Evolutionary conservation across 2,329 filamentous ascomycete genomes (phyloP).

Genomic region (Biscogniauxia marginata): DNA sequence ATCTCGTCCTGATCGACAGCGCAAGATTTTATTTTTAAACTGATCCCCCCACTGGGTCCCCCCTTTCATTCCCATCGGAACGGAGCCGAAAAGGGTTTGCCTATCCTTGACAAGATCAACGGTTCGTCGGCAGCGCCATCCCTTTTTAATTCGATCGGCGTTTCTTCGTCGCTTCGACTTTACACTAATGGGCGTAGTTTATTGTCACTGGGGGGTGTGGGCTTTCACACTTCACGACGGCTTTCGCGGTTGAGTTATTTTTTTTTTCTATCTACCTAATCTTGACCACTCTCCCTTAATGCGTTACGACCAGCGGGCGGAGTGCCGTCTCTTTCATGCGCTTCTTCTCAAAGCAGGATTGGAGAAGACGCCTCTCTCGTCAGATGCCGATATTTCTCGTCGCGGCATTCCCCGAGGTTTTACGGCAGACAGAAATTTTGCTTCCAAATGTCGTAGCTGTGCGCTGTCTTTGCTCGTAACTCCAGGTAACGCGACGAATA

Average conservation of each 20-base stretch:
- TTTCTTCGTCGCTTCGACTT: constrained; percentile 5
- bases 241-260: constrained; percentile 3
- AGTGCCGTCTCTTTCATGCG: not conserved
- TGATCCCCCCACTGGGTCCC: constrained; percentile 3
- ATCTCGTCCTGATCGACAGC: constrained; percentile 25
- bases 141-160: not conserved
- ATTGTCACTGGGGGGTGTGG: not conserved
- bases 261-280: not conserved
- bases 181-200: constrained; percentile 1
- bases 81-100: constrained; percentile 23
- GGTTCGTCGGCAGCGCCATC: constrained; percentile 8
- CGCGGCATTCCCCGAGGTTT: not conserved
- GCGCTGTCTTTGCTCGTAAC: not conserved
- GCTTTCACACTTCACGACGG: constrained; percentile 1
- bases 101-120: constrained; percentile 9
- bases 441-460: not conserved
- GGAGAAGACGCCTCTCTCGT: not conserved
- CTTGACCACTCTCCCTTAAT: not conserved
- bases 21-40: constrained; percentile 29
- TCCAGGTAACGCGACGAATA: not conserved
- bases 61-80: constrained; percentile 26
- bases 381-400: not conserved
- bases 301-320: not conserved
- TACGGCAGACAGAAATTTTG: not conserved
- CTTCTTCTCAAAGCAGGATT: not conserved